phyloP scores from a whole-genome alignment of 1,284 basidiomycete genomes.

The Irpex lacteus region DNA sequence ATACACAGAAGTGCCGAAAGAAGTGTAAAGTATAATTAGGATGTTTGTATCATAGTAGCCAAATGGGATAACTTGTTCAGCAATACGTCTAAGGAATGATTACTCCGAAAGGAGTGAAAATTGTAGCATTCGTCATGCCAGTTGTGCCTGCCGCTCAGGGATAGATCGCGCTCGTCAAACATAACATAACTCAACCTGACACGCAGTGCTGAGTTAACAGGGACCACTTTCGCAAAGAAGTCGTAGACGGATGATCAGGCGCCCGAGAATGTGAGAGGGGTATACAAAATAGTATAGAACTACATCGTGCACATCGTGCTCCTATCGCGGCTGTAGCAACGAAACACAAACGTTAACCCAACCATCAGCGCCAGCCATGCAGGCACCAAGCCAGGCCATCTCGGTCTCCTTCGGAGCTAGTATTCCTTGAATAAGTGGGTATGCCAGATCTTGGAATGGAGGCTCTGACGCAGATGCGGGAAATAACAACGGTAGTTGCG shows the following conservation, averaged over 20 bases:
- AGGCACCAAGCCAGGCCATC: slow-evolving; percentile 90
- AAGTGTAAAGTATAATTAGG: not conserved
- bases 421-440: slow-evolving; percentile 87
- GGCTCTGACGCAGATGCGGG: slow-evolving; percentile 34
- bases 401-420: slow-evolving; percentile 83
- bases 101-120: not conserved
- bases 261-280: too few relatives aligned
- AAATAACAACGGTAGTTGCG: slow-evolving; percentile 67
- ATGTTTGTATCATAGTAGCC: not conserved
- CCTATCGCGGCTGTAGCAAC: slow-evolving; percentile 17
- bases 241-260: not conserved
- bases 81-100: not conserved
- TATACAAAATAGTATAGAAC: too few relatives aligned
- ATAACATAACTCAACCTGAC: not conserved
- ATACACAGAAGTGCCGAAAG: not conserved
- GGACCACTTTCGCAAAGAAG: not conserved
- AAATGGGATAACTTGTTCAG: not conserved
- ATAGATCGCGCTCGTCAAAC: not conserved
- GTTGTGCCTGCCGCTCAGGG: not conserved
- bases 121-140: not conserved
- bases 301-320: too few relatives aligned
- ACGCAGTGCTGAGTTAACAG: not conserved
- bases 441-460: slow-evolving; percentile 48
- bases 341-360: slow-evolving; percentile 90
- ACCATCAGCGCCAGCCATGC: slow-evolving; percentile 89